Evolutionary conservation across 306 rosid genomes (phyloP).

Genomic region (Pachyrhizus erosus): DNA sequence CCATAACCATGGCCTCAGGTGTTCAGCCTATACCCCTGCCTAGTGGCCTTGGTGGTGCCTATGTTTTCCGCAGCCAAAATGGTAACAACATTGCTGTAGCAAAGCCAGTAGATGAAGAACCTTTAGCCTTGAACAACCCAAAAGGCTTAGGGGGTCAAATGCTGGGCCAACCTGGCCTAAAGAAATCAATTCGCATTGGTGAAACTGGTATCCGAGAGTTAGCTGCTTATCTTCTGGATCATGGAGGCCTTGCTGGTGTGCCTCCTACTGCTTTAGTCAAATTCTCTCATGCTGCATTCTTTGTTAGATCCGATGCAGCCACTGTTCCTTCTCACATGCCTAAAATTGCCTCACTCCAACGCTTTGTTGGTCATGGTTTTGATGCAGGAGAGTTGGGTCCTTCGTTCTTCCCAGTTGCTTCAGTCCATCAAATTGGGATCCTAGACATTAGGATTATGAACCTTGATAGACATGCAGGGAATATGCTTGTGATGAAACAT

Average conservation of each 20-base stretch:
- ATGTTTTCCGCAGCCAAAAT: slow-evolving; percentile 59
- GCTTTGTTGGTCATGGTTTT: slow-evolving; percentile 78
- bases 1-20: slow-evolving; percentile 85
- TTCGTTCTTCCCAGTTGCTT: slow-evolving; percentile 71
- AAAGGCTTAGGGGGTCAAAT: slow-evolving; percentile 67
- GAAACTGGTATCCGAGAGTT: slow-evolving; percentile 85
- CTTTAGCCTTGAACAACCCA: slow-evolving; percentile 75
- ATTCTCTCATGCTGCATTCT: slow-evolving; percentile 71
- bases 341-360: slow-evolving; percentile 87
- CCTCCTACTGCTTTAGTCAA: slow-evolving; percentile 94
- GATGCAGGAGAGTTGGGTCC: slow-evolving; percentile 94
- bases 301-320: slow-evolving; percentile 35
- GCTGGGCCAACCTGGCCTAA: slow-evolving; percentile 81
- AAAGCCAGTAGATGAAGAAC: slow-evolving; percentile 92
- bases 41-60: slow-evolving; percentile 86
- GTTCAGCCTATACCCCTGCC: slow-evolving; percentile 66
- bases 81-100: slow-evolving; percentile 85
- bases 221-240: slow-evolving; percentile 96
- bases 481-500: slow-evolving; percentile 76
- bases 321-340: slow-evolving; percentile 41
- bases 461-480: slow-evolving; percentile 95
- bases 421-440: slow-evolving; percentile 84
- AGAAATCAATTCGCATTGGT: slow-evolving; percentile 75
- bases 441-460: slow-evolving; percentile 76
- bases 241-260: slow-evolving; percentile 81